Conservation (phyloP, 176 grass and related monocot species). For the Olyra latifolia region DNA sequence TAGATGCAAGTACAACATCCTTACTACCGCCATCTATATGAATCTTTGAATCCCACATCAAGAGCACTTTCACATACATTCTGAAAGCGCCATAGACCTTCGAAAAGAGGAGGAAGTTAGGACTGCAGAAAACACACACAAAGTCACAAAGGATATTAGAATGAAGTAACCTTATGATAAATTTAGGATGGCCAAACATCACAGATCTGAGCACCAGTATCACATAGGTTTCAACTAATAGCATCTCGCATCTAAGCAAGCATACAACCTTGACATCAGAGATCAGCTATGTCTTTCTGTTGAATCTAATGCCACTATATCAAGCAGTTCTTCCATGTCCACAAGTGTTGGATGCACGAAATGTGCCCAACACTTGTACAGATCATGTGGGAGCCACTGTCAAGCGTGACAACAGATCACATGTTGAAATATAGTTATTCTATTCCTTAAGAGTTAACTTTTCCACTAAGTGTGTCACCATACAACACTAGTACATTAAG, state of each 20-base stretch:
- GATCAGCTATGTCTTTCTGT: background rate
- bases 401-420: background rate
- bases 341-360: background rate
- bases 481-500: background rate
- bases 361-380: background rate
- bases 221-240: background rate
- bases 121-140: conserved; percentile 18
- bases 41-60: conserved; percentile 98
- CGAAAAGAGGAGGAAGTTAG: conserved; percentile 41
- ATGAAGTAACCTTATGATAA: conserved; percentile 6
- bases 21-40: conserved; percentile 90
- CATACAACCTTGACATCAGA: background rate
- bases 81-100: conserved; percentile 99
- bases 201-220: background rate
- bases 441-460: background rate
- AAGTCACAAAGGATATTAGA: conserved; percentile 1
- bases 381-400: background rate
- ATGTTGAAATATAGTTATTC: background rate
- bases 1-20: conserved; percentile 76
- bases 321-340: conserved; percentile 3
- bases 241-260: background rate
- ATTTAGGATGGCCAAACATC: background rate
- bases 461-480: background rate
- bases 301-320: background rate
- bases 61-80: conserved; percentile 96